A percentile compares a stretch with the other conserved stretches of the same genome.
These are phyloP conservation scores for Coemansia sp. DNA, from an alignment of 192 early-diverging fungal species.

Conservation along the genomic window DNA sequence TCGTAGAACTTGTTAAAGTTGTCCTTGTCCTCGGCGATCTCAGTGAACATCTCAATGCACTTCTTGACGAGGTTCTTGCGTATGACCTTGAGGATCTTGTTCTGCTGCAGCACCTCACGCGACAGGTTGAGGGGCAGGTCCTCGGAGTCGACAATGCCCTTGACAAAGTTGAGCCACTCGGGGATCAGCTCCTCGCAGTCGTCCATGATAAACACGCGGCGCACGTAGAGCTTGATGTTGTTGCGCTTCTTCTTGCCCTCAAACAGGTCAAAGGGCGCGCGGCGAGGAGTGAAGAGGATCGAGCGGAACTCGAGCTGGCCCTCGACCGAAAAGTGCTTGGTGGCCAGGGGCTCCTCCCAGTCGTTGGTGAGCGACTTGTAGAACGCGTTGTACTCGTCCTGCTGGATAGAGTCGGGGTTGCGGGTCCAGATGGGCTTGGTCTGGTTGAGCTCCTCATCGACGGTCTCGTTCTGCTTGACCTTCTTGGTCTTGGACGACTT, in stretches of 20 bases:
- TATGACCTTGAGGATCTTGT: slow-evolving; percentile 99
- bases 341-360: slow-evolving; percentile 97
- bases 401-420: slow-evolving; percentile 94
- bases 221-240: slow-evolving; percentile 99
- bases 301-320: slow-evolving; percentile 99
- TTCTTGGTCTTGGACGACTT: slow-evolving; percentile 74
- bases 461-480: slow-evolving; percentile 53
- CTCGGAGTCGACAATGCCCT: slow-evolving; percentile 99
- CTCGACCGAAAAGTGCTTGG: slow-evolving; percentile 99
- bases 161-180: slow-evolving; percentile 98
- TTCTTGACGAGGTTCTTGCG: slow-evolving; percentile 99
- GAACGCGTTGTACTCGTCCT: slow-evolving; percentile 96
- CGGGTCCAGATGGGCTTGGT: slow-evolving; percentile 99
- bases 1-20: slow-evolving; percentile 99
- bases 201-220: slow-evolving; percentile 99
- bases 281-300: slow-evolving; percentile 94
- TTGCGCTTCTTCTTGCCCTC: slow-evolving; percentile 99
- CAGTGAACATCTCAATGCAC: slow-evolving; percentile 96
- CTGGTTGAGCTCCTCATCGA: slow-evolving; percentile 95
- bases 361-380: slow-evolving; percentile 99
- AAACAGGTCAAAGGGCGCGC: slow-evolving; percentile 97
- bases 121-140: slow-evolving; percentile 99
- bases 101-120: slow-evolving; percentile 99
- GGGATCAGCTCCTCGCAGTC: slow-evolving; percentile 99
- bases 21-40: slow-evolving; percentile 98